Base-by-base conservation (phyloP, 2,329 filamentous ascomycete species). In the Neospermospora avenae region DNA sequence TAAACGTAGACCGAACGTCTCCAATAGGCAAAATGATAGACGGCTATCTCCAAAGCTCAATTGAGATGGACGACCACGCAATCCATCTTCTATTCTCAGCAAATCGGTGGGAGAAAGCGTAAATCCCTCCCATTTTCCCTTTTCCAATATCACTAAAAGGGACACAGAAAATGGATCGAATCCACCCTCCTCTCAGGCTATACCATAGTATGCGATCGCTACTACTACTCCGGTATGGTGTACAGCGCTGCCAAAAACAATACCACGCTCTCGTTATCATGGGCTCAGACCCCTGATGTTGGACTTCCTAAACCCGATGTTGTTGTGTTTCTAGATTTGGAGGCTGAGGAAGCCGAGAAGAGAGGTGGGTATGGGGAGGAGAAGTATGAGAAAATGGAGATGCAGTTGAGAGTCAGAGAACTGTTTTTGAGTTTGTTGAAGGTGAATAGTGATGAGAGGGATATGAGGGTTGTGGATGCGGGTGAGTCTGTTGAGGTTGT, bases 221-320 rank as follows among this genome's bases (percentile, higher is more conserved):
- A 98, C 77, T 96, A 96, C 73, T 93, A 96, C 78, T 95, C 90
- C 20, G 95, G 95, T 57, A 90, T 93, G 59, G 91, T 97, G 53
- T 99, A 98, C 77, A 91, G 88, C 24, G 91, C 91, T 0, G 93
- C 95, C 3, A 98, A 98, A 73, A 80, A 84, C 46, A 91, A 90
- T 67, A 84, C 87, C 0, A 74, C 78, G 1, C 81, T 97, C 13
- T 78, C 82, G 0, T 78, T 97, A 0, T 76, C 82, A 0, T 99
- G 95, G 93, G 92, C 91, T 7, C 86, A 90, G 67, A 82, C 86
- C 16, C 91, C 93, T 1, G 95, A 98, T 69, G 82, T 90, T 14
- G 93, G 93, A 0, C 81, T 99, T 0, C 93, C 95, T 1, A 84
- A 89, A 4, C 93, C 95, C 0, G 95, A 99, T 76, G 73, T 93